Evolutionary conservation across 768 basidiomycete genomes (phyloP), one percentile per base, ranked within the genome.

Genomic region (Boletus rex-veris): DNA sequence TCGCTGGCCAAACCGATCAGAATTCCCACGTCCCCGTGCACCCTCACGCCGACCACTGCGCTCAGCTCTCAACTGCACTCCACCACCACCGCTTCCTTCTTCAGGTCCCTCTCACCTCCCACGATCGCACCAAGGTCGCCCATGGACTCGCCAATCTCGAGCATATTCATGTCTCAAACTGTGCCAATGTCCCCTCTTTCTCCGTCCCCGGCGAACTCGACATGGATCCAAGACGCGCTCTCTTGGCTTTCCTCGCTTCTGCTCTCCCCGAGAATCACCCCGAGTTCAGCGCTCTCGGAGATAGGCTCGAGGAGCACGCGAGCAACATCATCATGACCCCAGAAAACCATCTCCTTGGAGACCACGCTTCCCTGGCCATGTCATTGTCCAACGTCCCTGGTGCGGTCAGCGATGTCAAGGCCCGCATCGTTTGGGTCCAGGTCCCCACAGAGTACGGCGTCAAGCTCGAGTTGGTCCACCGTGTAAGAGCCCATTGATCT

Each of bases 331-430:
- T 49, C 15, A 64, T 75, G 52, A 67, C 70, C 16, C 68, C 73
- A 42, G 72, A 74, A 44, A 58, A 69, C 1, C 69, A 77, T 58
- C 74, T 85, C 52, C 75, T 83, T 48, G 78, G 81, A 16, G 75
- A 67, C 0, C 68, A 73, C 21, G 74, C 70, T 19, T 71, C 75
- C 12, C 57, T 73, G 30, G 74, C 74, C 36, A 67, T 60, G 69
- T 48, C 54, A 0, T 28, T 65, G 33, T 54, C 58, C 49, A 65
- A 61, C 19, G 89, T 90, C 15, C 91, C 90, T 7, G 89, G 87
- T 55, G 69, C 93, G 3, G 79, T 92, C 51, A 84, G 78, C 59
- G 87, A 92, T 10, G 92, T 93, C 64, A 89, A 90, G 74, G 85
- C 85, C 2, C 80, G 79, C 53, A 71, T 94, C 53, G 88, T 86